Evolutionary conservation across 2,329 filamentous ascomycete species (phyloP), one percentile per base, ranked within the genome.

Genomic region (Paramyrothecium sp.): DNA sequence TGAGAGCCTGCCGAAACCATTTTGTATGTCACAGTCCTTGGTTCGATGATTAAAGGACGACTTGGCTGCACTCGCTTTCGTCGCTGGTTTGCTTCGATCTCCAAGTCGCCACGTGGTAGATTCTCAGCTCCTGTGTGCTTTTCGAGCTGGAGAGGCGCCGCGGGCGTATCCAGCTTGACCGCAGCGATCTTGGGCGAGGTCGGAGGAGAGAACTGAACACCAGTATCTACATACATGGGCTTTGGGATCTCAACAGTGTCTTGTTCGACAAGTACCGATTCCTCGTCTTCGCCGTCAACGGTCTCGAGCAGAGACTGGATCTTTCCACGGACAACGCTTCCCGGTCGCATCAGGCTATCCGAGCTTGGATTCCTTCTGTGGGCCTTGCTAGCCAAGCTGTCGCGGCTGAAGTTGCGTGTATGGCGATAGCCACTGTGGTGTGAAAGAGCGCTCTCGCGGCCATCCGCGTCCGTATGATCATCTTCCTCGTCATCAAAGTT

Each of bases 151-250:
- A 63, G 63, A 1, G 78, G 71, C 11, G 68, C 59, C 5, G 80
- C n/a, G 3, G 26, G 30, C 16, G 23, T 19, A 30, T 23, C 17
- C 13, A 13, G 20, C n/a, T 51, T 30, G 49, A 51, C 49, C 2
- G 47, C n/a, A 12, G n/a, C 10, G 13, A 22, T 26, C 64, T 78
- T 80, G 1, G 91, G 91, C 2, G 92, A 96, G 3, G 89, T 82
- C 2, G 91, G 91, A 50, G 92, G 92, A 34, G 92, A 95, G 67
- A 85, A 95, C 71, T 97, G 93, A 80, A 91, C 82, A 7, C 88
- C 90, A 22, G 83, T 84, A 67, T 96, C 90, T 44, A 84, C 84
- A 75, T 95, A 96, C 57, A 81, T 76, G 11, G 71, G 68, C 2
- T 62, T 62, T 19, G 69, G 61, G n/a, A 69, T 60, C 54, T 65